phyloP scores from a whole-genome alignment of 78 protist species.

The Monosiga brevicollis region DNA sequence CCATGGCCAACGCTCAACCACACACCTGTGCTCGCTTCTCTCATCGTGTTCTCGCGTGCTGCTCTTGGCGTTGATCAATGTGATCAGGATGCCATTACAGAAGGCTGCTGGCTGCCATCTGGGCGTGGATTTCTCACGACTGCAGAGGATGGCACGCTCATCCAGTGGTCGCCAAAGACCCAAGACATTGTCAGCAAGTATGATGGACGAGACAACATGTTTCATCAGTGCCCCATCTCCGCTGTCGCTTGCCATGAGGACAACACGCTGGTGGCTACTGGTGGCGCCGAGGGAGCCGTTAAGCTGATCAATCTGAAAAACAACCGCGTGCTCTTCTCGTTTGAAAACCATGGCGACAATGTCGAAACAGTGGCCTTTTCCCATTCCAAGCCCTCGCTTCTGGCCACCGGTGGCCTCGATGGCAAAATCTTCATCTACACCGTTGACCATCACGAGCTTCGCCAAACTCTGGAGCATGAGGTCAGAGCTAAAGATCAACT shows the following conservation, averaged over 20 bases:
- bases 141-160: background rate
- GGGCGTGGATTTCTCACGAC: background rate
- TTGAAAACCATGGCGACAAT: background rate
- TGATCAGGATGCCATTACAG: background rate
- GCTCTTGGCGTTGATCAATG: background rate
- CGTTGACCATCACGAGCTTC: background rate
- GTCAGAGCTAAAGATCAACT: no score
- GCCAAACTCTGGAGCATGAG: background rate
- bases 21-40: background rate
- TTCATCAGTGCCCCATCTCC: background rate
- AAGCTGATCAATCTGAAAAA: background rate
- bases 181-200: background rate
- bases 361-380: background rate
- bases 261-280: background rate
- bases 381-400: background rate
- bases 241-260: background rate
- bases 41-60: background rate
- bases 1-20: background rate
- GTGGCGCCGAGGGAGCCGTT: background rate
- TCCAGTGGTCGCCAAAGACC: background rate
- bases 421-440: background rate
- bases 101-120: background rate
- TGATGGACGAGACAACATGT: background rate
- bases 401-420: background rate
- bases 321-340: background rate